Evolutionary conservation across 139 green algal genomes (phyloP).

Genomic region (Marvania coccoides): DNA sequence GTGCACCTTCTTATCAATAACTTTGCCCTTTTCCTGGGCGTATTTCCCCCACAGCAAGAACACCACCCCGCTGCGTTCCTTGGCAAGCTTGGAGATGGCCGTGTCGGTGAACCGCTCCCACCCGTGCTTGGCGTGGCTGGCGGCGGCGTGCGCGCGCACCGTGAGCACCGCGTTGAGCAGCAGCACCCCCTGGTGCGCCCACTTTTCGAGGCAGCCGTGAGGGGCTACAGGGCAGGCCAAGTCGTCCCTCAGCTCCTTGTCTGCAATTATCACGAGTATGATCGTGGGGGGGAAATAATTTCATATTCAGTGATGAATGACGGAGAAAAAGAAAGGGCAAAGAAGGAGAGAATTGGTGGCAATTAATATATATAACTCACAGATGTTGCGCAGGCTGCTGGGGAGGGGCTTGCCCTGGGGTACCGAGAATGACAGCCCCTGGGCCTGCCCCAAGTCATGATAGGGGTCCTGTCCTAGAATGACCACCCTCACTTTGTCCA

Average conservation of each 20-base stretch:
- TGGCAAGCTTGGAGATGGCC: conserved; percentile 60
- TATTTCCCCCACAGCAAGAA: conserved; percentile 91
- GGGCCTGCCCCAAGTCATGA: conserved; percentile 81
- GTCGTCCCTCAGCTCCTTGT: conserved; percentile 73
- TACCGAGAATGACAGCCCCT: conserved; percentile 93
- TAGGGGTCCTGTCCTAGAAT: conserved; percentile 94
- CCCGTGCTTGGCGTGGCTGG: conserved; percentile 79
- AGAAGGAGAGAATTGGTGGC: no score
- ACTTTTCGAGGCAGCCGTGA: conserved; percentile 67
- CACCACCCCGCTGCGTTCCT: conserved; percentile 58
- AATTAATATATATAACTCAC: no score
- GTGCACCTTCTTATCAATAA: conserved; percentile 50
- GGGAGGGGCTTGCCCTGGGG: conserved; percentile 53
- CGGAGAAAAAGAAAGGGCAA: no score
- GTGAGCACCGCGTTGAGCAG: conserved; percentile 93
- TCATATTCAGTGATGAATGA: neutral
- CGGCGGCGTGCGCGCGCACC: conserved; percentile 68
- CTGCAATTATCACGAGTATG: no score
- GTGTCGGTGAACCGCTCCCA: conserved; percentile 92
- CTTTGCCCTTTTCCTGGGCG: conserved; percentile 34
- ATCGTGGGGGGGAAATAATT: conserved; percentile 22
- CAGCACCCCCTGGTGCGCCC: conserved; percentile 62
- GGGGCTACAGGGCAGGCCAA: conserved; percentile 36
- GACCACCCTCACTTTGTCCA: conserved; percentile 66
- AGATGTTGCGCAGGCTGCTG: conserved; percentile 76